These are phyloP conservation scores for Colletotrichum karsti DNA, from an alignment of 2,329 filamentous ascomycete genomes.

Conservation along the genomic window DNA sequence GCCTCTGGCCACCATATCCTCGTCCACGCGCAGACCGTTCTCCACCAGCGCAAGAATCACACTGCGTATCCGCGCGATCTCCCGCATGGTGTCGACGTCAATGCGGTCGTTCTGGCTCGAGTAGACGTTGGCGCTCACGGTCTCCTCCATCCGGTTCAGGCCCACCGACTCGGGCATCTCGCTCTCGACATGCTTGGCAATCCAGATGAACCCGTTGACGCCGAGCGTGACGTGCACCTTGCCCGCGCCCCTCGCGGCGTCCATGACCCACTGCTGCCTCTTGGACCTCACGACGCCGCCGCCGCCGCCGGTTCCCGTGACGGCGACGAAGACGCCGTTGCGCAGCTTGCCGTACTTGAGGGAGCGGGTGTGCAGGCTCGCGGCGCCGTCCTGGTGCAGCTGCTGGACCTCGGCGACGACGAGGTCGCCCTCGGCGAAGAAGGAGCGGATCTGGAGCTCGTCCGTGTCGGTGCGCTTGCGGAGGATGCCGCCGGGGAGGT, in stretches of 20 bases:
- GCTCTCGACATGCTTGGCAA: conserved; percentile 81
- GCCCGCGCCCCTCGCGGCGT: conserved; percentile 60
- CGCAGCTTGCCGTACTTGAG: conserved; percentile 95
- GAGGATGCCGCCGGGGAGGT: conserved; percentile 91
- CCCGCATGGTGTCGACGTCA: conserved; percentile 77
- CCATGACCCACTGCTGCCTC: conserved; percentile 87
- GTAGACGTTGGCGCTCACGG: conserved; percentile 85
- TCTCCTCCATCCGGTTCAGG: conserved; percentile 90
- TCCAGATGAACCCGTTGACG: conserved; percentile 98
- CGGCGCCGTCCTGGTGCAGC: conserved; percentile 85
- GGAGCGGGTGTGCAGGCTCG: conserved; percentile 87
- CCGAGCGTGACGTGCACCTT: conserved; percentile 88
- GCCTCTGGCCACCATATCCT: conserved; percentile 84
- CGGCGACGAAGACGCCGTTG: conserved; percentile 89
- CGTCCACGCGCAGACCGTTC: conserved; percentile 84
- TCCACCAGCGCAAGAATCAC: conserved; percentile 86
- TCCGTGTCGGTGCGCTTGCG: conserved; percentile 93
- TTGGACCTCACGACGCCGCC: conserved; percentile 85
- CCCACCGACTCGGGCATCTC: conserved; percentile 66
- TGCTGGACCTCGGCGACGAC: conserved; percentile 95
- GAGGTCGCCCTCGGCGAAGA: conserved; percentile 94
- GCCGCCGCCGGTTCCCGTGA: conserved; percentile 83
- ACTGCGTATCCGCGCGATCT: conserved; percentile 85
- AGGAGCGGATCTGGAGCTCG: conserved; percentile 96
- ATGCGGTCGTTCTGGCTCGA: conserved; percentile 95